Evolutionary conservation across 2,329 filamentous ascomycete species (phyloP), one percentile per base, ranked within the genome.

Genomic region (Neopestalotiopsis rosae): DNA sequence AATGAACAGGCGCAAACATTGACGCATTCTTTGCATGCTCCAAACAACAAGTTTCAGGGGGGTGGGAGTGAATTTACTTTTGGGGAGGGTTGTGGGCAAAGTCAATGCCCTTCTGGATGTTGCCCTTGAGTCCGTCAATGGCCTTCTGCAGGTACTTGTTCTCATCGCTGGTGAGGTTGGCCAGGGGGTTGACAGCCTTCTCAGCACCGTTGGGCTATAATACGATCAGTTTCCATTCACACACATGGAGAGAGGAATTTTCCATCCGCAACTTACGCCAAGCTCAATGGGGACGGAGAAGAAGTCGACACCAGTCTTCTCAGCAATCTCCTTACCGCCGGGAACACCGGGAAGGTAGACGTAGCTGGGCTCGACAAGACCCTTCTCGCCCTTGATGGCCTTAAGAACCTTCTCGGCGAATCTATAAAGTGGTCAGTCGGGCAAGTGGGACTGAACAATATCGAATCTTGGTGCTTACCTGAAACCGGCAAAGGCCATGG

Each of bases 261-360:
- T 2, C 34, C 10, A 17, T 30, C 30, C 32, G 40, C 2, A 68
- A 88, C 93, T 86, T 92, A 97, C 94, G 79, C 96, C 96, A 75
- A 99, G 94, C 85, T 97, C 94, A 75, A 98, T 90, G 71, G 95
- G 95, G 67, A 97, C 94, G 69, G 96, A 97, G 90, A 99, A 99
- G 88, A 93, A 99, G 68, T 99, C 95, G 72, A 89, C 83, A 75
- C 94, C 95, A 71, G 92, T 94, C 78, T 91, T 89, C 88, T 97
- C 94, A 72, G 88, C 88, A 76, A 99, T 92, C 74, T 89, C 94
- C 67, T 95, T 92, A 78, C 96, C 96, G 71, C 95, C 96, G 67
- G 92, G 84, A 64, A 99, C 89, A 82, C 95, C 95, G 64, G 93
- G 91, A 45, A 98, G 92, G 87, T 98, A 98, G 84, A 99, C 91